Evolutionary conservation across 1,139 yeast species (phyloP).

Genomic region (Hansenula sp.): DNA sequence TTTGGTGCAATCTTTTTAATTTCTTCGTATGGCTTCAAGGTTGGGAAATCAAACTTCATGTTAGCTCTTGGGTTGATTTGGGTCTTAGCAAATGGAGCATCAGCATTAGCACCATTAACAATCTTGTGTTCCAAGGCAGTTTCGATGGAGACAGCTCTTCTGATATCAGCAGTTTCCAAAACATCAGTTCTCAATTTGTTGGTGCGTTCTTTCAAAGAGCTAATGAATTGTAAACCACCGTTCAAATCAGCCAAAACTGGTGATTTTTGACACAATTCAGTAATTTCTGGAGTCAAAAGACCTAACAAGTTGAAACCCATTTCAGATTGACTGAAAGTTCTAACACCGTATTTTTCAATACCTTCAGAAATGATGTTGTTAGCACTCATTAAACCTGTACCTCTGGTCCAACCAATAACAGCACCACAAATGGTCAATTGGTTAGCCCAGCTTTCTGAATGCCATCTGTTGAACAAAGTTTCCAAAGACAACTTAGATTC

Average conservation of each 20-base stretch:
- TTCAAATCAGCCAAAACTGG: conserved; percentile 98
- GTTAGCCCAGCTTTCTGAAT: conserved; percentile 93
- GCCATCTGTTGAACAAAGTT: conserved; percentile 97
- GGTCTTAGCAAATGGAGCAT: conserved; percentile 75
- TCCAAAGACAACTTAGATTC: conserved; percentile 95
- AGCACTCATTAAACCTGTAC: conserved; percentile 97
- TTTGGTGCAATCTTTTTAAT: conserved; percentile 69
- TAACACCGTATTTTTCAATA: conserved; percentile 90
- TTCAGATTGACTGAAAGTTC: conserved; percentile 97
- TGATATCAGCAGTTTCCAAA: conserved; percentile 80
- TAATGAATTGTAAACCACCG: conserved; percentile 95
- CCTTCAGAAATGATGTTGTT: conserved; percentile 98
- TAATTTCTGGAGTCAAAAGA: conserved; percentile 81
- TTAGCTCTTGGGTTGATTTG: conserved; percentile 88
- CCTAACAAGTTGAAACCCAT: conserved; percentile 98
- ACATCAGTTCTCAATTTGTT: conserved; percentile 77
- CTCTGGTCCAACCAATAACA: conserved; percentile 99
- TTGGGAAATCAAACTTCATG: conserved; percentile 91
- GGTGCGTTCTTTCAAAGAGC: conserved; percentile 87
- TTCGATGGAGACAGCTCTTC: conserved; percentile 94
- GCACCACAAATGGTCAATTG: conserved; percentile 98
- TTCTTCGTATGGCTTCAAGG: conserved; percentile 69
- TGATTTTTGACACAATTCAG: conserved; percentile 82
- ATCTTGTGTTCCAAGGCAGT: conserved; percentile 90
- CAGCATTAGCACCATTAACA: conserved; percentile 86